Conservation (phyloP, 768 basidiomycete genomes). For the Pholiota microspora region DNA sequence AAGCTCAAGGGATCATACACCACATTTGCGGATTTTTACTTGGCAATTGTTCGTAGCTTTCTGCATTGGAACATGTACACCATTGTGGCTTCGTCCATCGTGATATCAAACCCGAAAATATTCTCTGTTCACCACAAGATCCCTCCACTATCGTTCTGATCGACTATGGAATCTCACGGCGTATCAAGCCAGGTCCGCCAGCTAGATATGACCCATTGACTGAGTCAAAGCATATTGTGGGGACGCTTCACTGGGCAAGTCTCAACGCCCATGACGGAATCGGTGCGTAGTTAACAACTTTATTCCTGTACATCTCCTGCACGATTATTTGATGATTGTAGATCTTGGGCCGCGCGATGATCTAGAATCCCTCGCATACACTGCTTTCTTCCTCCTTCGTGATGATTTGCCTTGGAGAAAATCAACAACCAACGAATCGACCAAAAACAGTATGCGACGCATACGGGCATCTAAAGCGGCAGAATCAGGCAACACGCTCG, state of each 20-base stretch:
- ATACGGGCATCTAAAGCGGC: constrained; percentile 15
- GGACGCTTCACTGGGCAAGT: constrained; percentile 30
- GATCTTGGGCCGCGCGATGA: constrained; percentile 44
- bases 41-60: constrained; percentile 15
- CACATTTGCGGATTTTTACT: too few relatives aligned
- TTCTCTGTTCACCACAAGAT: constrained; percentile 25
- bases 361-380: constrained; percentile 54
- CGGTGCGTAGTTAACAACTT: constrained; percentile 16
- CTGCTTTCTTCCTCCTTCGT: constrained; percentile 55
- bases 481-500: constrained; percentile 2
- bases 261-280: constrained; percentile 30
- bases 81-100: constrained; percentile 30
- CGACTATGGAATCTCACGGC: constrained; percentile 30
- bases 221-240: constrained; percentile 18
- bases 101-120: constrained; percentile 35
- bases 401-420: constrained; percentile 34
- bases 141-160: constrained; percentile 25
- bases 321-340: constrained; percentile 9
- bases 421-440: constrained; percentile 10
- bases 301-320: too few relatives aligned
- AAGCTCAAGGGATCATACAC: constrained; percentile 11
- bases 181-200: constrained; percentile 13
- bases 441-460: constrained; percentile 15
- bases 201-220: constrained; percentile 22
- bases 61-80: constrained; percentile 30